These are phyloP conservation scores for Heimioporus retisporus DNA, from an alignment of 1,284 basidiomycete genomes.

Conservation along the genomic window DNA sequence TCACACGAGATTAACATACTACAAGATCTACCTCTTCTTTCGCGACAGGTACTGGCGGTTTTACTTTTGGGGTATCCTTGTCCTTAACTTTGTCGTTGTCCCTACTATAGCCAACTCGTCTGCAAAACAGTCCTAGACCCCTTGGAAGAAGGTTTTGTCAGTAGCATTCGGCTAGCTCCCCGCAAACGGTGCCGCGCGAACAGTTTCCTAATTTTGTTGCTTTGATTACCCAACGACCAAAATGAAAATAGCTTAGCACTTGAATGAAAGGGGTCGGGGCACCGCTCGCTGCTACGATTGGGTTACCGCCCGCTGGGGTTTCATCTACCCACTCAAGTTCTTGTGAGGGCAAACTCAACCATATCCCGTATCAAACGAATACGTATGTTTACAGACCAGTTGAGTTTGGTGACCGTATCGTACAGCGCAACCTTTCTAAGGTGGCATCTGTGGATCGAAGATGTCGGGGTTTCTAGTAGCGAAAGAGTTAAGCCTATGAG, in stretches of 20 bases:
- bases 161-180: no score
- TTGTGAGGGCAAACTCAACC: slow-evolving; percentile 75
- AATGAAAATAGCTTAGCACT: no score
- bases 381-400: slow-evolving; percentile 86
- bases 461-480: slow-evolving; percentile 21
- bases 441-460: slow-evolving; percentile 67
- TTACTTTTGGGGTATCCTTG: slow-evolving; percentile 29
- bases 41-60: slow-evolving; percentile 53
- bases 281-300: no score
- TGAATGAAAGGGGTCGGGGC: no score
- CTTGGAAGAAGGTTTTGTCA: no score
- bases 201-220: no score
- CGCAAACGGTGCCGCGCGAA: no score
- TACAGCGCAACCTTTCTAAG: slow-evolving; percentile 88
- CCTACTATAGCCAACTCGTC: slow-evolving; percentile 40
- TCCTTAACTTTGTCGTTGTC: slow-evolving; percentile 25
- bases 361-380: slow-evolving; percentile 84
- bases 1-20: slow-evolving; percentile 26
- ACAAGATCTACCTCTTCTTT: slow-evolving; percentile 54
- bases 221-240: no score
- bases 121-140: background rate
- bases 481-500: background rate
- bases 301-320: slow-evolving; percentile 18
- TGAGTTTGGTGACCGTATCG: slow-evolving; percentile 87
- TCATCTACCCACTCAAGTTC: slow-evolving; percentile 69